Percentiles rank a stretch among this genome's conserved stretches.
phyloP scores from a whole-genome alignment of 2,329 filamentous ascomycete species.

The Fusarium nematophilum region DNA sequence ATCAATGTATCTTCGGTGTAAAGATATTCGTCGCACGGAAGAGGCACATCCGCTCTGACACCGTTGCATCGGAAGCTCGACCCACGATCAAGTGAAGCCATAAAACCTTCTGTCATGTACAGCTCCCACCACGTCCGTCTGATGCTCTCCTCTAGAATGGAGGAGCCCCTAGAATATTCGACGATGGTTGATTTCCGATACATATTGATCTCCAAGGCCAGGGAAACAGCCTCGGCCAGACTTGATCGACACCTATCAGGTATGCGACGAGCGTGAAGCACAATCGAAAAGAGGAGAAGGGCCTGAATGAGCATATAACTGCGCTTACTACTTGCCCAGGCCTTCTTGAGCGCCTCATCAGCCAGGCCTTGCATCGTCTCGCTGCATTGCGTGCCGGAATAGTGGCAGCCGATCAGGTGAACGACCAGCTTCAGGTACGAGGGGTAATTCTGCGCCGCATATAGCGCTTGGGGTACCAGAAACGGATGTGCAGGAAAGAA shows the following conservation, averaged over 20 bases:
- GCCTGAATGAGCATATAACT: background rate
- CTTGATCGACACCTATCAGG: background rate
- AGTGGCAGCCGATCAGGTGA: conserved; percentile 15
- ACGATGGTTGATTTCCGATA: too few species aligned
- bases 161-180: background rate
- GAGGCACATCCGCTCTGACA: too few species aligned
- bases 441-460: background rate
- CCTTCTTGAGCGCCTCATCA: conserved; percentile 1
- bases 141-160: background rate
- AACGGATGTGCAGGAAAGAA: conserved; percentile 5
- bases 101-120: background rate
- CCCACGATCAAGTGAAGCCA: background rate
- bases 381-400: conserved; percentile 9
- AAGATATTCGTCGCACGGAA: too few species aligned
- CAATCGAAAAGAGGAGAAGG: conserved; percentile 3
- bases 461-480: background rate
- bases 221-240: background rate
- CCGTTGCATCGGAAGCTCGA: background rate
- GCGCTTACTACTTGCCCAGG: background rate
- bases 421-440: conserved; percentile 5
- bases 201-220: background rate
- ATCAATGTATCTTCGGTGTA: too few species aligned
- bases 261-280: background rate
- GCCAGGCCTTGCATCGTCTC: conserved; percentile 12
- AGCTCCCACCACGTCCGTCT: conserved; percentile 6